Evolutionary conservation across 352 stramenopile species (phyloP), one percentile per base, ranked within the genome.

Genomic region (Globisporangium camurandrum): DNA sequence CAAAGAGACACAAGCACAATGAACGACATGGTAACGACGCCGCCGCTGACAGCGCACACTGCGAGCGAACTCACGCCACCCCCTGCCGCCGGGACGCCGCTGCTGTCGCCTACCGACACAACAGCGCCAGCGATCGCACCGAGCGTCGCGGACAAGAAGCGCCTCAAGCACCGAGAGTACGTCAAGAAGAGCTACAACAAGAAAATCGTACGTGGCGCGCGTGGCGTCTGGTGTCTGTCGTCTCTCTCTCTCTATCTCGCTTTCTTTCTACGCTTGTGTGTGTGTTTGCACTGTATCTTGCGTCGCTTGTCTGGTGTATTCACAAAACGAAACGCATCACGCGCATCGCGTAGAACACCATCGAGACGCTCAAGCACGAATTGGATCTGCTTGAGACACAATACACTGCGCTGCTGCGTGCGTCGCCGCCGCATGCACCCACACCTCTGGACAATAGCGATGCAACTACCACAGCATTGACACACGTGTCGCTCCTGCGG

Each of bases 131-230:
- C 5, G 3, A 52, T 52, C 27, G 19, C 34, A 16, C 36, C 22
- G 31, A 68, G 57, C 36, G 36, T 51, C 26, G 64, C 63, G 17
- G 68, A 78, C 48, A 56, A 48, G 23, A 87, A 84, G 67, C 71
- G 73, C 10, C 66, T 84, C 31, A 72, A 69, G 49, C 75, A 88
- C 38, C 71, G 73, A 47, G 70, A 82, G 48, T 84, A 85, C 56
- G 75, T 85, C 40, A 79, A 78, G 43, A 73, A 71, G 49, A 85
- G 72, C 38, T 85, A 88, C 62, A 77, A 73, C 37, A 84, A 84
- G 65, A 85, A 88, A 42, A 64, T 82, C 44, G 75, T 85, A 74
- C 54, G 64, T 72, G n/a, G n/a, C 16, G 33, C n/a, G n/a, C n/a
- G n/a, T n/a, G n/a, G n/a, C n/a, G n/a, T n/a, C n/a, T 34, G n/a